Percentiles rank a stretch among this genome's conserved stretches.
These are phyloP conservation scores for Sporothrix pseudoabietina DNA, from an alignment of 2,329 filamentous ascomycete genomes.

Conservation along the genomic window DNA sequence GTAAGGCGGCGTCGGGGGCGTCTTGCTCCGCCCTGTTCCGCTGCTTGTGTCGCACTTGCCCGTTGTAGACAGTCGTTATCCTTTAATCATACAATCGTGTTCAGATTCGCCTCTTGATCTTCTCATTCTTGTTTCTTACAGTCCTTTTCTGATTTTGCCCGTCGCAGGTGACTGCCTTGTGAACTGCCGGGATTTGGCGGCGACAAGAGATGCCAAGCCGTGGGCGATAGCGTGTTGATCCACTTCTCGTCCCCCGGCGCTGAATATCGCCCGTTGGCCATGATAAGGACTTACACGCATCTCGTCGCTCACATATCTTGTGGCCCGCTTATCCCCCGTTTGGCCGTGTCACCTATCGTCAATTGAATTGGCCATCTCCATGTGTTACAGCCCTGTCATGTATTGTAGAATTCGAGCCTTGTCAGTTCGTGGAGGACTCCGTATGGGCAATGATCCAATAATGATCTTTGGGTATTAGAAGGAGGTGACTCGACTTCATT, in stretches of 20 bases:
- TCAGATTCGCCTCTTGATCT: neutral
- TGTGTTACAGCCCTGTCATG: neutral
- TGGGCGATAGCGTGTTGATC: neutral
- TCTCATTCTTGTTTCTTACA: neutral
- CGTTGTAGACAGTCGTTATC: neutral
- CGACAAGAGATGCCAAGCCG: neutral
- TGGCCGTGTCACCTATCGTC: neutral
- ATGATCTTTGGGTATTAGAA: neutral
- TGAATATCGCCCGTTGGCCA: constrained; percentile 4
- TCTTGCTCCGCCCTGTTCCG: neutral
- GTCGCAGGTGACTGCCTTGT: neutral
- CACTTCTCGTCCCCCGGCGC: constrained; percentile 3
- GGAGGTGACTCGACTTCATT: neutral
- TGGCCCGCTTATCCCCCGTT: constrained; percentile 9
- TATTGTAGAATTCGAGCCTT: neutral
- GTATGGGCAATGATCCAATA: neutral
- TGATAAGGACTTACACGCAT: neutral
- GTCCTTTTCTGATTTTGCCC: neutral
- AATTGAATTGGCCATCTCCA: neutral
- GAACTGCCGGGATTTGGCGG: neutral
- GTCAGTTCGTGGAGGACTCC: neutral
- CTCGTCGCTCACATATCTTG: neutral
- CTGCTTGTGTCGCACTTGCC: neutral
- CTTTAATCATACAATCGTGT: too few species aligned
- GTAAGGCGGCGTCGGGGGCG: neutral